A percentile compares a stretch with the other conserved stretches of the same genome.
These are phyloP conservation scores for Pseudocercospora fijiensis DNA, from an alignment of 2,329 filamentous ascomycete genomes.

Conservation along the genomic window DNA sequence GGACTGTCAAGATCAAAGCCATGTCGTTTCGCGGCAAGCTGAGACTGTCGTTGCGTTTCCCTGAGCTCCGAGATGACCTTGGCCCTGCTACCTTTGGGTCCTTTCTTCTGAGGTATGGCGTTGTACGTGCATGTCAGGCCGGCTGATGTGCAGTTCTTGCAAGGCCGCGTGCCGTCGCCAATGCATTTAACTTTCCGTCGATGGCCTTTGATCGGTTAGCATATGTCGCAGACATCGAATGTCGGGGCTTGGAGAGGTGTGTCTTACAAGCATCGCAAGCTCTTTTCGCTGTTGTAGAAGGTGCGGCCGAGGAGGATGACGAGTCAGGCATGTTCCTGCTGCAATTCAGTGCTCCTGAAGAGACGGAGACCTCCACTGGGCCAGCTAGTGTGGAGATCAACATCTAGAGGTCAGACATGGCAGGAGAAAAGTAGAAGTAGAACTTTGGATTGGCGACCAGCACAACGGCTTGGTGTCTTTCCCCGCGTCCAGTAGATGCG, in stretches of 20 bases:
- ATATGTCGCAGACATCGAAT: background rate
- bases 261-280: slow-evolving; percentile 39
- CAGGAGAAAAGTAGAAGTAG: slow-evolving; percentile 6
- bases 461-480: slow-evolving; percentile 14
- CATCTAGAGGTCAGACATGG: slow-evolving; percentile 21
- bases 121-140: slow-evolving; percentile 64
- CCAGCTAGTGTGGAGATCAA: slow-evolving; percentile 26
- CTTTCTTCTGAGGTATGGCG: slow-evolving; percentile 63
- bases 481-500: slow-evolving; percentile 16
- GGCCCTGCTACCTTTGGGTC: slow-evolving; percentile 61
- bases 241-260: background rate
- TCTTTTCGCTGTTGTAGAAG: slow-evolving; percentile 32
- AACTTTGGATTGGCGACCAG: slow-evolving; percentile 9
- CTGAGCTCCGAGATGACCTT: slow-evolving; percentile 64
- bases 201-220: slow-evolving; percentile 31
- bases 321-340: slow-evolving; percentile 24
- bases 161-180: slow-evolving; percentile 53
- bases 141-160: slow-evolving; percentile 61
- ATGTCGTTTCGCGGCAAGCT: slow-evolving; percentile 44
- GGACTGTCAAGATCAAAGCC: slow-evolving; percentile 44
- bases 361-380: slow-evolving; percentile 26
- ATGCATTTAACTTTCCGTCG: slow-evolving; percentile 54
- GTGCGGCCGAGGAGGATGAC: slow-evolving; percentile 19
- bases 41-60: slow-evolving; percentile 50
- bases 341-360: slow-evolving; percentile 19